These are phyloP conservation scores for Ogataea nonfermentans DNA, from an alignment of 805 yeast species.

Conservation along the genomic window DNA sequence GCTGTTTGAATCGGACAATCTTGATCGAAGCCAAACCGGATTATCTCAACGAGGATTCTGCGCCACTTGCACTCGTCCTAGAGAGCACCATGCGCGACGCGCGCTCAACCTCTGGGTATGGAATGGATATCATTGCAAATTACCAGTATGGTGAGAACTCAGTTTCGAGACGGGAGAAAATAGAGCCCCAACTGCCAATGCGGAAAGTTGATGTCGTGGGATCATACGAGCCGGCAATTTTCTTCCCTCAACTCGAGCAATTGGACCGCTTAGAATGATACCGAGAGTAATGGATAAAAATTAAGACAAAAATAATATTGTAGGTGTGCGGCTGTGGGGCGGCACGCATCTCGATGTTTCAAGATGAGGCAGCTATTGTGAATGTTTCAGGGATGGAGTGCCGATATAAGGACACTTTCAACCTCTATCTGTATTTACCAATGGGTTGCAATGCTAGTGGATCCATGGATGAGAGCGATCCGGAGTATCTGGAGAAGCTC, in stretches of 20 bases:
- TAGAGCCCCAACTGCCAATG: conserved; percentile 2
- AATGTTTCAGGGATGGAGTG: conserved; percentile 3
- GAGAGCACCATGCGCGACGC: conserved; percentile 15
- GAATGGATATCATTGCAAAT: conserved; percentile 20
- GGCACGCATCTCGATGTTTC: conserved; percentile 5
- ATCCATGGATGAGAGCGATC: conserved; percentile 41
- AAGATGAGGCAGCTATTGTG: conserved; percentile 1
- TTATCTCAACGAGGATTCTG: conserved; percentile 3
- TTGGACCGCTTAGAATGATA: conserved; percentile 8
- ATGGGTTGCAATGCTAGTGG: conserved; percentile 77
- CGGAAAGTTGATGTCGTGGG: conserved; percentile 10
- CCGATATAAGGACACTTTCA: neutral
- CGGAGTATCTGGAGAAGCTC: conserved; percentile 49
- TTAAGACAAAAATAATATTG: neutral
- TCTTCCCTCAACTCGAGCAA: conserved; percentile 5
- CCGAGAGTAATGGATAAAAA: conserved; percentile 3
- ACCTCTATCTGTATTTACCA: conserved; percentile 1
- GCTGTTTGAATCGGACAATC: conserved; percentile 19
- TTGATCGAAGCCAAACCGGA: conserved; percentile 21
- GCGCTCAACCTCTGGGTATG: conserved; percentile 18
- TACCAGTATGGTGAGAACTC: conserved; percentile 19
- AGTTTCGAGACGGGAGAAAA: conserved; percentile 5
- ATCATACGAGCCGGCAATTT: conserved; percentile 6
- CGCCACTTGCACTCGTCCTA: conserved; percentile 20
- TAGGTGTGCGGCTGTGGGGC: conserved; percentile 9